phyloP scores from a whole-genome alignment of 176 grass and related monocot species.

The Avena sativa region DNA sequence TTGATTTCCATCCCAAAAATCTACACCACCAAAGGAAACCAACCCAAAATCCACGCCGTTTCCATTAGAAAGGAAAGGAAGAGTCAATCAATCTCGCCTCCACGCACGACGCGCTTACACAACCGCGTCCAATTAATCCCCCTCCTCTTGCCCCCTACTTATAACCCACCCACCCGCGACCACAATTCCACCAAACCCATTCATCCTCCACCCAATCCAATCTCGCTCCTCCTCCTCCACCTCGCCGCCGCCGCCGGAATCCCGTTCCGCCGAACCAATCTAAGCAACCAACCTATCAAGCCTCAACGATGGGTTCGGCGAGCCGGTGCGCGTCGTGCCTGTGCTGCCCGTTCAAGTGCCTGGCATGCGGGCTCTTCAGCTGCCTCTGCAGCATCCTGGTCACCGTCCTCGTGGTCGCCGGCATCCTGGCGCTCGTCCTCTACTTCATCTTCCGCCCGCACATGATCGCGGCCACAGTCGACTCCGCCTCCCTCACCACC shows the following conservation, averaged over 20 bases:
- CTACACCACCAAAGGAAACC: background rate
- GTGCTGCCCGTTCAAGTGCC: constrained; percentile 65
- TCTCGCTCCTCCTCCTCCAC: background rate
- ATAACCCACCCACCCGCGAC: background rate
- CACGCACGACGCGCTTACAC: constrained; percentile 3
- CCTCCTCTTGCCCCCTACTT: background rate
- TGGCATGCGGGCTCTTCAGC: constrained; percentile 56
- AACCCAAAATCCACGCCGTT: background rate
- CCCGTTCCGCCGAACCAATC: background rate
- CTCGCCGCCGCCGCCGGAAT: background rate
- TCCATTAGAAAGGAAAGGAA: background rate
- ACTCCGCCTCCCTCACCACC: constrained; percentile 48
- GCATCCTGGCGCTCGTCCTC: constrained; percentile 50
- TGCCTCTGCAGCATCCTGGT: constrained; percentile 65
- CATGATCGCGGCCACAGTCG: constrained; percentile 58
- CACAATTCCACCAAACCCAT: background rate
- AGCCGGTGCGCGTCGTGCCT: constrained; percentile 60
- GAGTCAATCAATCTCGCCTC: background rate
- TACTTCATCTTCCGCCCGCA: constrained; percentile 80
- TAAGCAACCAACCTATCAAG: background rate
- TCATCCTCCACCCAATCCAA: too few species aligned
- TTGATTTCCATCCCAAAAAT: background rate
- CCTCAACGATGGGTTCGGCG: constrained; percentile 8
- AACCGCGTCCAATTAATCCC: background rate
- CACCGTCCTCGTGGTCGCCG: constrained; percentile 41